Percentiles rank a stretch among this genome's conserved stretches.
phyloP scores from a whole-genome alignment of 257 asterid genomes.

The Catharanthus roseus region DNA sequence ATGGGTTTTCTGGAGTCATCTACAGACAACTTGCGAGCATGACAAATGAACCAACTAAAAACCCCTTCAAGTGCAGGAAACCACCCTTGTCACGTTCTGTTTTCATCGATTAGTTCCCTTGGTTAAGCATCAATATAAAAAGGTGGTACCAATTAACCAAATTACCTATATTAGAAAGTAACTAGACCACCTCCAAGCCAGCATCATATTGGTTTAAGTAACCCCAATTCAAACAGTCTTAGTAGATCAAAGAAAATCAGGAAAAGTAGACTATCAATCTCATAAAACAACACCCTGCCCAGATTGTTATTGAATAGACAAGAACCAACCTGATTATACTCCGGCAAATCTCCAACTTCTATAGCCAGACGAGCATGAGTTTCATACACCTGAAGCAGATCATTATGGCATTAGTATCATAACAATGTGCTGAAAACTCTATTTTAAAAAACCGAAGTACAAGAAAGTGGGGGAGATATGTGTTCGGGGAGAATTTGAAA shows the following conservation, averaged over 20 bases:
- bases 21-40: no score
- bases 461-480: neutral
- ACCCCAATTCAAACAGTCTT: neutral
- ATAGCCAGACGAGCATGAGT: constrained; percentile 96
- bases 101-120: neutral
- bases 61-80: neutral
- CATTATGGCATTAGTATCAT: neutral
- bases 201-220: no score
- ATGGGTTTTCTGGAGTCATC: neutral
- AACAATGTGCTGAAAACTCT: neutral
- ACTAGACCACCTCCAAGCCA: neutral
- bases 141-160: neutral
- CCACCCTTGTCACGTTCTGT: neutral
- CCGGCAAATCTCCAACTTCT: constrained; percentile 89
- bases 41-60: neutral
- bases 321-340: constrained; percentile 80
- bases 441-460: neutral
- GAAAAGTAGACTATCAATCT: constrained; percentile 6
- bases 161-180: neutral
- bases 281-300: neutral
- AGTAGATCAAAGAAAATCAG: neutral
- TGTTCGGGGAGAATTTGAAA: neutral
- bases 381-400: constrained; percentile 80
- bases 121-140: neutral
- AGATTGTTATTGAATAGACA: neutral